Base-by-base conservation (phyloP, 352 stramenopile genomes). In the Phytophthora capsici region DNA sequence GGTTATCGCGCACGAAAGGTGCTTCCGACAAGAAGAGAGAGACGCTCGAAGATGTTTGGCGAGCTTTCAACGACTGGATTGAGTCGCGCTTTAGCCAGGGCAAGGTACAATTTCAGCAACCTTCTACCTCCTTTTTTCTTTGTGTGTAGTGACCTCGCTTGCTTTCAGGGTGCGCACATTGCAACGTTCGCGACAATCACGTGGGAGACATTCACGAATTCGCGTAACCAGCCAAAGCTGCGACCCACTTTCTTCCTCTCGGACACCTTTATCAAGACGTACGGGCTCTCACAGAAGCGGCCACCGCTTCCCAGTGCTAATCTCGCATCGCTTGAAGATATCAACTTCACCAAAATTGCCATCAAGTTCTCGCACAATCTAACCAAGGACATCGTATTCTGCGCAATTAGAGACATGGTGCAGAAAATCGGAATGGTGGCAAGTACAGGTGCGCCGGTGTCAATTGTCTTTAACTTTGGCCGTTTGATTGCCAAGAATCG, bases 331-430 rank as follows among this genome's bases (percentile, higher is more conserved):
- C 75, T 88, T 17, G 84, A 93, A 48, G 82, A 93, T 56, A 86
- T 91, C 66, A 91, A 91, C 53, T 91, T 90, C 55, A 91, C 80
- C 25, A 93, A 93, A 57, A 87, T 93, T 52, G 84, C 84, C 61
- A 93, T 91, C 75, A 93, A 91, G 51, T 93, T 86, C 57, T 91
- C 82, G 16, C 74, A 71, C 41, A 86, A 74, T 25, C 72, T 93
- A 52, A 93, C 80, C 14, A 93, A 93, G 34, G 84, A 91, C 63
- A 59, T 87, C 16, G 82, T 90, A 10, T 89, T 90, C 54, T 80
- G 77, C 23, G 84, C 78, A 28, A 67, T 91, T 26, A 77, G 84
- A 12, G 84, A 93, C 54, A 55, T 93, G 64, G 59, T 93, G 41
- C 84, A 93, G 65, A 84, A 86, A 57, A 87, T 93, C 47, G 84